These are phyloP conservation scores for Botrytis elliptica DNA, from an alignment of 2,329 filamentous ascomycete species.

Conservation along the genomic window DNA sequence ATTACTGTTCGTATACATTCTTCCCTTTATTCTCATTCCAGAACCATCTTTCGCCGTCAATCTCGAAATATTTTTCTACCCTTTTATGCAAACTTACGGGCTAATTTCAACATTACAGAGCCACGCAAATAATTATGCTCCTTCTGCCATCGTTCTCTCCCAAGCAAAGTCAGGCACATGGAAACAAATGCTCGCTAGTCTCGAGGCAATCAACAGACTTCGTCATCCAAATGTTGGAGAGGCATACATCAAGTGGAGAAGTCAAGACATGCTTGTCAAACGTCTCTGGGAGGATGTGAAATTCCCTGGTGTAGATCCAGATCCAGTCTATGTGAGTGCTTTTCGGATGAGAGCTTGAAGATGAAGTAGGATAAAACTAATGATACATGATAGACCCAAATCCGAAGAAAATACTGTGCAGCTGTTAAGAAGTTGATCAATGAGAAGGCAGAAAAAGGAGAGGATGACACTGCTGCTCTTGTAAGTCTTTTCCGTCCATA, in stretches of 20 bases:
- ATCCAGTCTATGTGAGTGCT: background rate
- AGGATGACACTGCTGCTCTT: background rate
- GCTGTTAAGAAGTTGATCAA: background rate
- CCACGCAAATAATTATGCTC: background rate
- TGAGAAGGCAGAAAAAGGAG: background rate
- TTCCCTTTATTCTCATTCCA: background rate
- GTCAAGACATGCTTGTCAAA: slow-evolving; percentile 7
- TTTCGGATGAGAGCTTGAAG: rapidly evolving
- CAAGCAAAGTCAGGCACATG: background rate
- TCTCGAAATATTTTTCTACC: background rate
- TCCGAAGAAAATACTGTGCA: background rate
- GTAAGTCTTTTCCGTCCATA: background rate
- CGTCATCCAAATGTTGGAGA: background rate
- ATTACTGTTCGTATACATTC: background rate
- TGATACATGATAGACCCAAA: background rate
- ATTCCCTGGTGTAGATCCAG: background rate
- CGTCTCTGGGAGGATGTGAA: background rate
- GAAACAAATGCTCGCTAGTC: background rate
- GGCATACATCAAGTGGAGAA: slow-evolving; percentile 8
- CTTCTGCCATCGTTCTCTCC: background rate
- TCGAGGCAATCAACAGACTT: background rate
- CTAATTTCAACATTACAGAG: background rate
- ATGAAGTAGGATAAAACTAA: background rate
- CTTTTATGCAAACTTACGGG: background rate
- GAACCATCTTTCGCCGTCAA: background rate